Evolutionary conservation across 208 protist species (phyloP), one percentile per base, ranked within the genome.

Genomic region (Balamuthia mandrillaris): DNA sequence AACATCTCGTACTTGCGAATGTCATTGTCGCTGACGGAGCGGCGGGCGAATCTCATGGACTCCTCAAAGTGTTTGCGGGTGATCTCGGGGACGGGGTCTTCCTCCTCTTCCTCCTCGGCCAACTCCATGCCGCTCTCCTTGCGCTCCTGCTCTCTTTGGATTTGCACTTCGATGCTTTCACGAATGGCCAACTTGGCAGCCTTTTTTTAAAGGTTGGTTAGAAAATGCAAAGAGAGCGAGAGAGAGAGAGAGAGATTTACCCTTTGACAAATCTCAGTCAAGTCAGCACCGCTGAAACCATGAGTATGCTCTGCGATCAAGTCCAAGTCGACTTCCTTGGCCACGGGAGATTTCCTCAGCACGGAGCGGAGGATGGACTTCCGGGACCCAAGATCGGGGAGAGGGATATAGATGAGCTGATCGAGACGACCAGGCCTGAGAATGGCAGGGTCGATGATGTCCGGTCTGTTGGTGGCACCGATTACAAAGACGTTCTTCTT

Each of bases 401-500:
- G 93, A 42, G 98, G 98, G 88, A 99, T 99, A 92, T 99, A 99
- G 77, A 99, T 98, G n/a, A 98, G 88, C 90, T 97, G 95, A 83
- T 98, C 96, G 10, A 98, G 89, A 84, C 96, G 92, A 70, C 94
- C 94, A 42, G 98, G 98, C 74, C 99, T 95, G 86, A 99, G 96
- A 58, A 99, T 95, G 74, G 99, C 99, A 35, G 98, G 94, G 94
- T 99, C 99, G 78, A 99, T 95, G 81, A 99, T 99, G 88, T 99
- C 99, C 29, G 98, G 98, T 37, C 99, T 92, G 94, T 99, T 99
- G n/a, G 99, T 99, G 12, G 99, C 99, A 78, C 98, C 99, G 91
- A 99, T 99, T 90, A 99, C 98, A 91, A 99, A 99, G 49, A 99
- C 98, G 84, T 98, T 99, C 96, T 99, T 99, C 91, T 99, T 99